phyloP scores from a whole-genome alignment of 768 basidiomycete genomes.

The Rhizopogon roseolus region DNA sequence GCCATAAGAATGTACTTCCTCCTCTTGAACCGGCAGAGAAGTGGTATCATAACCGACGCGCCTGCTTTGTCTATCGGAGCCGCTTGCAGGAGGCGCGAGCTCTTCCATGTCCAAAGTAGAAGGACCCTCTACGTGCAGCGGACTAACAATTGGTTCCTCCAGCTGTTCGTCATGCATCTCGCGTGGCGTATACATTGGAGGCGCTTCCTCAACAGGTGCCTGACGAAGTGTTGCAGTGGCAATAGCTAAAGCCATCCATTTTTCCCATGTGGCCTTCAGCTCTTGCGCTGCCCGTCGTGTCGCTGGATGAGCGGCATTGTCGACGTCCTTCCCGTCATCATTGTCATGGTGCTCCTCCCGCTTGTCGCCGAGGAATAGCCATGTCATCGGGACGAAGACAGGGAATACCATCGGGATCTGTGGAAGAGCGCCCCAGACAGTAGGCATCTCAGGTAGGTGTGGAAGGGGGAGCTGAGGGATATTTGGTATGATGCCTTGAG shows the following conservation, averaged over 20 bases:
- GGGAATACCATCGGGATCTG: conserved; percentile 79
- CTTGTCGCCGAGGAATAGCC: conserved; percentile 57
- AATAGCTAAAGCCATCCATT: conserved; percentile 57
- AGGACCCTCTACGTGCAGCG: not conserved
- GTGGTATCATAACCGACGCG: conserved; percentile 44
- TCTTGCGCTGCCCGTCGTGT: conserved; percentile 54
- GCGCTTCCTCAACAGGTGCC: conserved; percentile 47
- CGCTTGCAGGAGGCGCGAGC: conserved; percentile 17
- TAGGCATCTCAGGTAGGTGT: conserved; percentile 64
- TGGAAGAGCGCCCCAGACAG: conserved; percentile 57
- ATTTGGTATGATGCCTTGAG: conserved; percentile 54
- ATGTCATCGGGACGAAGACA: conserved; percentile 66
- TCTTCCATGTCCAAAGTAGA: conserved; percentile 8
- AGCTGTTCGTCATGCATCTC: conserved; percentile 23
- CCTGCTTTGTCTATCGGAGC: conserved; percentile 30
- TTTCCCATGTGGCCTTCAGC: conserved; percentile 70
- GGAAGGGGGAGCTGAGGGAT: conserved; percentile 45
- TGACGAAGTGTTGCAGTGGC: conserved; percentile 43
- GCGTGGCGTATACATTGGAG: conserved; percentile 71
- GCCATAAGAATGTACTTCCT: conserved; percentile 64
- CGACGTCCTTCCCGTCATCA: conserved; percentile 29
- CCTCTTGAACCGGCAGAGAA: conserved; percentile 58
- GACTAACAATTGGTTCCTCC: conserved; percentile 11
- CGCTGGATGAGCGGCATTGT: conserved; percentile 29
- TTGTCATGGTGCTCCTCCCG: conserved; percentile 29